These are phyloP conservation scores for Pochonia chlamydosporia DNA, from an alignment of 2,329 filamentous ascomycete genomes.

Conservation along the genomic window DNA sequence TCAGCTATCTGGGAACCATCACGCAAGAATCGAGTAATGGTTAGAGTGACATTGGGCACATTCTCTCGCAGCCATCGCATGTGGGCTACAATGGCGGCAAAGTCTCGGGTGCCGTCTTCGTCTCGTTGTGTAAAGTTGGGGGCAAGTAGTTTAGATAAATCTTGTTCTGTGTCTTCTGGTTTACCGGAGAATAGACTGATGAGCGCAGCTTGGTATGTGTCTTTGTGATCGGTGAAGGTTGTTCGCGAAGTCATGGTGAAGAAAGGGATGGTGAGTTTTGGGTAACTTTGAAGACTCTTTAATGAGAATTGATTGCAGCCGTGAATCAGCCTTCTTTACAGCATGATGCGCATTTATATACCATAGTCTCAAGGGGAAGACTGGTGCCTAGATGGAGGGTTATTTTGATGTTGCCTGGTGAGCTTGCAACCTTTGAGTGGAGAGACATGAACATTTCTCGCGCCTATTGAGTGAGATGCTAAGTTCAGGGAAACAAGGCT, in stretches of 20 bases:
- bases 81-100: slow-evolving; percentile 8
- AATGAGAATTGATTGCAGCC: no score
- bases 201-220: slow-evolving; percentile 9
- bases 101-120: slow-evolving; percentile 4
- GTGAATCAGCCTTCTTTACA: no score
- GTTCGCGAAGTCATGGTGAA: background rate
- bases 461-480: no score
- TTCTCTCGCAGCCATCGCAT: slow-evolving; percentile 9
- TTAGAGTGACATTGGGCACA: slow-evolving; percentile 5
- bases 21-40: slow-evolving; percentile 8
- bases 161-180: slow-evolving; percentile 6
- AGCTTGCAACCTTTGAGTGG: no score
- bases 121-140: slow-evolving; percentile 4
- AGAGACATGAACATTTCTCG: no score
- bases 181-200: slow-evolving; percentile 9
- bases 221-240: slow-evolving; percentile 8
- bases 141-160: slow-evolving; percentile 6
- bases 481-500: no score
- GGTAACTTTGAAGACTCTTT: no score
- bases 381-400: no score
- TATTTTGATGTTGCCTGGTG: no score
- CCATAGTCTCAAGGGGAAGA: no score
- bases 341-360: no score
- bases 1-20: slow-evolving; percentile 9
- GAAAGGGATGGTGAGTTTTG: background rate